Evolutionary conservation across 2,329 filamentous ascomycete genomes (phyloP), one percentile per base, ranked within the genome.

Genomic region (Knufia fluminis): DNA sequence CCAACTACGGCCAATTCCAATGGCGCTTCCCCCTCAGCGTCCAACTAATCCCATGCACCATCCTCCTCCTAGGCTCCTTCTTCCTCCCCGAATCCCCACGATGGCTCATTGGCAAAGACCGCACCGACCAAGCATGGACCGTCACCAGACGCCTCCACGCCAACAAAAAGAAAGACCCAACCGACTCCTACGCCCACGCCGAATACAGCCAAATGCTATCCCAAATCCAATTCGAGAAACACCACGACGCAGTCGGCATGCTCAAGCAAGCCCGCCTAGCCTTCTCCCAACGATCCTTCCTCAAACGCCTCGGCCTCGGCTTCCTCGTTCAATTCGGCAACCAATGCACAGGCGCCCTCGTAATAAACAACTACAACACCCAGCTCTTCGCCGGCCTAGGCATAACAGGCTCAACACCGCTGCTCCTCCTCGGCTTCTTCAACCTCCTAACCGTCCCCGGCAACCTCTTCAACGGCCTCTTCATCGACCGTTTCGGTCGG

Each of bases 71-170:
- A 2, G 73, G 73, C 0, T 46, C 42, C 12, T 66, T 77, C 14
- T 57, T 74, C 42, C 76, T 76, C 60, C 50, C 60, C 4, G 54
- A 50, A n/a, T 62, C 60, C 6, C 35, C 35, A 17, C 6, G 35
- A 19, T 76, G 84, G 84, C 74, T 91, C 1, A 68, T 74, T 33
- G 68, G 67, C 0, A 70, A 73, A 51, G 73, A 71, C 0, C 64
- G 64, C 10, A 57, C 62, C 1, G 68, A 72, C 1, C 70, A 76
- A 51, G 74, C 74, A 0, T 71, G 67, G 60, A 46, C 57, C 6
- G 16, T 44, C 19, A 32, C 50, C 36, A 39, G n/a, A 14, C 31
- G 51, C 28, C 40, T 51, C 14, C 51, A 53, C 23, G 26, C 38
- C n/a, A 23, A 31, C 16, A 35, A 42, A 14, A 35, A 26, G 16